Percentiles rank a stretch among this genome's conserved stretches.
These are phyloP conservation scores for Amanita polypyramis DNA, from an alignment of 768 basidiomycete species.

Conservation along the genomic window DNA sequence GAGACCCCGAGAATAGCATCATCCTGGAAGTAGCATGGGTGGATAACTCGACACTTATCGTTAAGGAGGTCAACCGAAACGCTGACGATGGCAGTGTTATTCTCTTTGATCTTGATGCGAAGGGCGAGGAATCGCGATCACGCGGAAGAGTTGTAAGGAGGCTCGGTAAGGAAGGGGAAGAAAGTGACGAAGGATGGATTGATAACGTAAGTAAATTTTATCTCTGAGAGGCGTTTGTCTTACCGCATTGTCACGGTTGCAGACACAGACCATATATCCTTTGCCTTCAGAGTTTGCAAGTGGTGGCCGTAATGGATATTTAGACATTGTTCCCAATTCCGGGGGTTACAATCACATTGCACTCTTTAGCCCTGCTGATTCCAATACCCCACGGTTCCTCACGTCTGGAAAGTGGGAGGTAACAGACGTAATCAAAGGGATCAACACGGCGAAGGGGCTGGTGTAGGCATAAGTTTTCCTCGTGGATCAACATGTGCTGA, in stretches of 20 bases:
- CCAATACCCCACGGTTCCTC: constrained; percentile 66
- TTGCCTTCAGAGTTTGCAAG: constrained; percentile 35
- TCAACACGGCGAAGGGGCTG: constrained; percentile 55
- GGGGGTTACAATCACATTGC: constrained; percentile 92
- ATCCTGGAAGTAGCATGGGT: constrained; percentile 86
- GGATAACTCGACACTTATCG: constrained; percentile 54
- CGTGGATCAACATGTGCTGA: neutral
- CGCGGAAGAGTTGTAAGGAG: constrained; percentile 56
- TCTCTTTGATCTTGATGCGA: constrained; percentile 47
- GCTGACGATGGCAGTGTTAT: constrained; percentile 75
- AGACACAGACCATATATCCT: constrained; percentile 58
- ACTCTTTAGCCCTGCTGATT: constrained; percentile 70
- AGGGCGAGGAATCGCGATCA: constrained; percentile 17
- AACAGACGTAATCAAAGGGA: constrained; percentile 55
- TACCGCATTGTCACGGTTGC: neutral
- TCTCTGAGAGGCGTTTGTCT: neutral
- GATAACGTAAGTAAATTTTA: constrained; percentile 52
- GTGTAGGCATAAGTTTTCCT: constrained; percentile 43
- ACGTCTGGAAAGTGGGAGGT: constrained; percentile 92
- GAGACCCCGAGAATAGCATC: constrained; percentile 51
- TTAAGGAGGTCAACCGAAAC: constrained; percentile 84
- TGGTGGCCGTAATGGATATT: constrained; percentile 53
- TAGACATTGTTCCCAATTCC: constrained; percentile 77
- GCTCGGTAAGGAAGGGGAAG: constrained; percentile 74
- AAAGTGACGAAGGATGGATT: constrained; percentile 93